Evolutionary conservation across 2,329 filamentous ascomycete species (phyloP).

Genomic region (Neurospora sp.): DNA sequence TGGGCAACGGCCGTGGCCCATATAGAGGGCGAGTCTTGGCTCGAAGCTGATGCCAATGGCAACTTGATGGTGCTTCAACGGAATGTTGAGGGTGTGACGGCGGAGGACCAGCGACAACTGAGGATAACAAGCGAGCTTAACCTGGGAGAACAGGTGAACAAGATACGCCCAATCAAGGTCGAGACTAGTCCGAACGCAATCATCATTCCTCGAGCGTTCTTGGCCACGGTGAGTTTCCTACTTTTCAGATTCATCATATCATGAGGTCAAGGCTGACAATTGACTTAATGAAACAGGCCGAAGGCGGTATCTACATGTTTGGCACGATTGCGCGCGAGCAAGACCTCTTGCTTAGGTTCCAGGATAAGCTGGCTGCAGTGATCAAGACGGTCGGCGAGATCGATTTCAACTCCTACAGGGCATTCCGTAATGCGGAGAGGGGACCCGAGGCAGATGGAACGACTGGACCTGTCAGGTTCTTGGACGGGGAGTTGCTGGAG

Average conservation of each 20-base stretch:
- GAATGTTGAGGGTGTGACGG: conserved; percentile 61
- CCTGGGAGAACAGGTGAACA: conserved; percentile 88
- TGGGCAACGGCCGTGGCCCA: conserved; percentile 75
- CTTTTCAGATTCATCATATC: background rate
- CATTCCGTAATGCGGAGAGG: conserved; percentile 63
- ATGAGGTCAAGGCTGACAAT: conserved; percentile 12
- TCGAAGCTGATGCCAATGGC: conserved; percentile 78
- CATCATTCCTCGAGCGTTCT: conserved; percentile 72
- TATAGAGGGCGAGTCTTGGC: conserved; percentile 62
- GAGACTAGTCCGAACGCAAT: conserved; percentile 52
- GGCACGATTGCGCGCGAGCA: conserved; percentile 65
- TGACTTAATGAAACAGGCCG: conserved; percentile 47
- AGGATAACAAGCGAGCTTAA: conserved; percentile 71
- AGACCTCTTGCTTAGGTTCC: conserved; percentile 74
- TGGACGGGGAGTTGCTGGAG: conserved; percentile 89
- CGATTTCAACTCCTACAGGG: conserved; percentile 70
- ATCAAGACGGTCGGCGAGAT: conserved; percentile 63
- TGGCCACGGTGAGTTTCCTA: conserved; percentile 62
- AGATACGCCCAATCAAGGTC: conserved; percentile 66
- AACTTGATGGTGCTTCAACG: conserved; percentile 75
- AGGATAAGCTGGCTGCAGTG: conserved; percentile 56
- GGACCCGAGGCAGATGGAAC: conserved; percentile 39
- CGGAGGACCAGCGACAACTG: conserved; percentile 61
- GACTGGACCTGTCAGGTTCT: conserved; percentile 66
- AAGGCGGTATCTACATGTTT: conserved; percentile 86